Conservation (phyloP, 1,139 yeast species). For the Yamadazyma trypodendri region DNA sequence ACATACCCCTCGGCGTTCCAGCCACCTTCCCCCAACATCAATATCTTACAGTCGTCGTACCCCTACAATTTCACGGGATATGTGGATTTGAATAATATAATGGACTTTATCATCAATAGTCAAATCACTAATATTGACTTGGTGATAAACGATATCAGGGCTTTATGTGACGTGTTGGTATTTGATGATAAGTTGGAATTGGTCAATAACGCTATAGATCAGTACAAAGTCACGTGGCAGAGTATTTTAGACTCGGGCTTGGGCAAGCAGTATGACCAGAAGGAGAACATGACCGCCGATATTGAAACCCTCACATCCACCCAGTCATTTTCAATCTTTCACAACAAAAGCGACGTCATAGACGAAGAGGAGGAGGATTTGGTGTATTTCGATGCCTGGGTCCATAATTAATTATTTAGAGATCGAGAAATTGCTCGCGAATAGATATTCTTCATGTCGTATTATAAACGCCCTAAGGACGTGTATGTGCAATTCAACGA, state of each 20-base stretch:
- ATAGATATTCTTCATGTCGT: conserved; percentile 4
- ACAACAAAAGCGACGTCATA: conserved; percentile 32
- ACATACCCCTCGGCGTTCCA: conserved; percentile 74
- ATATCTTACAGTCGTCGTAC: conserved; percentile 39
- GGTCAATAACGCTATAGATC: conserved; percentile 45
- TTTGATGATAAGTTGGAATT: conserved; percentile 84
- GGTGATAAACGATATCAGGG: conserved; percentile 67
- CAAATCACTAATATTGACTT: conserved; percentile 84
- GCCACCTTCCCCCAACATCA: conserved; percentile 23
- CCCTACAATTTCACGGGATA: conserved; percentile 59
- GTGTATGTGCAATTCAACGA: conserved; percentile 4
- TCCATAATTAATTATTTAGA: conserved; percentile 13
- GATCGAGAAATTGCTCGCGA: neutral
- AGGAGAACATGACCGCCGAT: conserved; percentile 14
- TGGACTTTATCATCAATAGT: conserved; percentile 70
- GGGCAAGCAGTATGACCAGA: conserved; percentile 40
- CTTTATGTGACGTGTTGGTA: conserved; percentile 83
- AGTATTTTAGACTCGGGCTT: conserved; percentile 64
- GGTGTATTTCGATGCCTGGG: conserved; percentile 45
- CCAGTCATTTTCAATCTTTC: conserved; percentile 34
- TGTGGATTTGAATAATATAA: conserved; percentile 70
- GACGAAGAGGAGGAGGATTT: conserved; percentile 36
- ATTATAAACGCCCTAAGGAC: conserved; percentile 3
- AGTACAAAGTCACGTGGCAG: conserved; percentile 60
- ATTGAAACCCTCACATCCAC: conserved; percentile 11